phyloP scores from a whole-genome alignment of 2,329 filamentous ascomycete genomes.

The Clonostachys rhizophaga region DNA sequence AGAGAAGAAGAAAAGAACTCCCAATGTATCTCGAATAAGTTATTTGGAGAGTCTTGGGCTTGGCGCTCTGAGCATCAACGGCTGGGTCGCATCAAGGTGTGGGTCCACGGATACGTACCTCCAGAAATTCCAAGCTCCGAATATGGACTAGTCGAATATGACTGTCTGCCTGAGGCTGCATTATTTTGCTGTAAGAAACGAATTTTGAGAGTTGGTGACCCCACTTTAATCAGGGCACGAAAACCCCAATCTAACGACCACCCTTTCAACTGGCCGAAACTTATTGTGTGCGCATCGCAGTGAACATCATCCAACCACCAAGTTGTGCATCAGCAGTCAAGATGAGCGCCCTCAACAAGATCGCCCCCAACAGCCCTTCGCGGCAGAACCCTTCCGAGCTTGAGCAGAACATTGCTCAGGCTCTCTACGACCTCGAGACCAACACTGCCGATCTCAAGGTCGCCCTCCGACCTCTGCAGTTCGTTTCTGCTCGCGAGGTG shows the following conservation, averaged over 20 bases:
- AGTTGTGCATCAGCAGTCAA: constrained; percentile 34
- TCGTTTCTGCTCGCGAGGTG: constrained; percentile 99
- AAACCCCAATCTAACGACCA: constrained; percentile 34
- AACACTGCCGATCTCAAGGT: constrained; percentile 98
- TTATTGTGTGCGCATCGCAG: constrained; percentile 3
- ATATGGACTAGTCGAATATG: too few relatives aligned
- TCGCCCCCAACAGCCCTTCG: constrained; percentile 94
- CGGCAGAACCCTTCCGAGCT: constrained; percentile 95
- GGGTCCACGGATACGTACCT: too few relatives aligned
- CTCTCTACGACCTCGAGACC: constrained; percentile 98
- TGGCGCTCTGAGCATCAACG: too few relatives aligned
- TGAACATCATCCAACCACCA: constrained; percentile 18
- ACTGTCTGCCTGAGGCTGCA: too few relatives aligned
- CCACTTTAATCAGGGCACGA: constrained; percentile 18
- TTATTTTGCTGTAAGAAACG: too few relatives aligned
- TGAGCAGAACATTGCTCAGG: constrained; percentile 93
- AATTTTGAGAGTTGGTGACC: too few relatives aligned
- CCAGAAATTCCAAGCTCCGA: too few relatives aligned
- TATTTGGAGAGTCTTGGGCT: too few relatives aligned
- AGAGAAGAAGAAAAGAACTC: too few relatives aligned
- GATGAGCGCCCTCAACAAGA: constrained; percentile 89
- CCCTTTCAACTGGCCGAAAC: constrained; percentile 19
- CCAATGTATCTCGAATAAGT: too few relatives aligned
- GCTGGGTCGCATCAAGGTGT: too few relatives aligned
- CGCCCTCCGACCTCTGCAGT: constrained; percentile 94